A percentile compares a stretch with the other conserved stretches of the same genome.
phyloP scores from a whole-genome alignment of 257 asterid genomes.

The Paulownia fortunei region DNA sequence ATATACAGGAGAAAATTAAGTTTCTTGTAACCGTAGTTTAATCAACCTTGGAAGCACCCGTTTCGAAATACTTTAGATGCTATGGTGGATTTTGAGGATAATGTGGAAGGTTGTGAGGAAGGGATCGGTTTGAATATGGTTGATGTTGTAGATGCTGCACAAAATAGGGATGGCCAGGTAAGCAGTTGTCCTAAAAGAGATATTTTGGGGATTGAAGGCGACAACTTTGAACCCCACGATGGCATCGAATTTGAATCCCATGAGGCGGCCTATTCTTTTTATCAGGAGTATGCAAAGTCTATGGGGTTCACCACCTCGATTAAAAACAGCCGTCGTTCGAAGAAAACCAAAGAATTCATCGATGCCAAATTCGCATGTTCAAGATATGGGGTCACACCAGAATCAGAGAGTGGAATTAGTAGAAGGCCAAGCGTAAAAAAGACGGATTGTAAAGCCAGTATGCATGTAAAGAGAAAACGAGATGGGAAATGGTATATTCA shows the following conservation, averaged over 20 bases:
- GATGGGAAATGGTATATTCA: constrained; percentile 96
- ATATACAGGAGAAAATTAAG: constrained; percentile 21
- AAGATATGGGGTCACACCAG: constrained; percentile 92
- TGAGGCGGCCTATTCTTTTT: constrained; percentile 87
- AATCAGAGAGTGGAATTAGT: constrained; percentile 76
- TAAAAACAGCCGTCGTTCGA: constrained; percentile 94
- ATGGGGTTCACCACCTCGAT: constrained; percentile 99
- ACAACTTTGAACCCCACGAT: constrained; percentile 70
- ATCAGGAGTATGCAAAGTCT: constrained; percentile 96
- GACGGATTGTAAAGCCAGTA: constrained; percentile 96
- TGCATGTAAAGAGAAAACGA: constrained; percentile 91
- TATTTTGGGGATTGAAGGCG: constrained; percentile 52
- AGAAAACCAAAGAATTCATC: constrained; percentile 92
- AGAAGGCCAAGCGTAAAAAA: constrained; percentile 83
- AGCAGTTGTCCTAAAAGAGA: constrained; percentile 47
- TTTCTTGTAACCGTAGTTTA: constrained; percentile 11
- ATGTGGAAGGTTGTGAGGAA: constrained; percentile 48
- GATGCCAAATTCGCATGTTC: constrained; percentile 98
- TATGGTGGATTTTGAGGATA: constrained; percentile 63
- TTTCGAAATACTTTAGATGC: constrained; percentile 36
- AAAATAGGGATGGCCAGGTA: constrained; percentile 48
- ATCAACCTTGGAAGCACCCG: constrained; percentile 10
- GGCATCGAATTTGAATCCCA: constrained; percentile 92
- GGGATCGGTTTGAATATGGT: constrained; percentile 43
- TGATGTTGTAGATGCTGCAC: constrained; percentile 50